Evolutionary conservation across 2,329 filamentous ascomycete genomes (phyloP).

Genomic region (Phyllosticta citribraziliensis): DNA sequence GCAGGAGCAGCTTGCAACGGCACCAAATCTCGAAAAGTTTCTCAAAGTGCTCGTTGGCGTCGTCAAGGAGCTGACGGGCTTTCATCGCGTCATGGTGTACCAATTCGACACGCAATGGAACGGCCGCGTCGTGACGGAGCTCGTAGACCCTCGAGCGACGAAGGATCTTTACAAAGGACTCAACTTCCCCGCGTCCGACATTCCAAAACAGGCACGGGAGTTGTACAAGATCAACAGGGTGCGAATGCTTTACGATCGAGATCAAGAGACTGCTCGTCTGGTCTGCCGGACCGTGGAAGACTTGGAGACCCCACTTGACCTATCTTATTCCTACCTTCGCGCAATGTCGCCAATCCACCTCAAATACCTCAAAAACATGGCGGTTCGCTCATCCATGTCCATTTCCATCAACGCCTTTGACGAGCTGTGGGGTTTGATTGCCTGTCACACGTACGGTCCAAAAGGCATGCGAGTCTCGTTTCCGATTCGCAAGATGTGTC

Average conservation of each 20-base stretch:
- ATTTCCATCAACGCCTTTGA: slow-evolving; percentile 82
- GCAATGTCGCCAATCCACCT: slow-evolving; percentile 87
- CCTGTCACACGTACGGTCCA: slow-evolving; percentile 70
- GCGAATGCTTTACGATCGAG: slow-evolving; percentile 74
- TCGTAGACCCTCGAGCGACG: slow-evolving; percentile 70
- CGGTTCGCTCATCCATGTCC: slow-evolving; percentile 87
- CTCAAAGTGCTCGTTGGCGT: slow-evolving; percentile 76
- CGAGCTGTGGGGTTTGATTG: slow-evolving; percentile 80
- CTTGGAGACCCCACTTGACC: slow-evolving; percentile 64
- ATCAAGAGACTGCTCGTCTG: slow-evolving; percentile 67
- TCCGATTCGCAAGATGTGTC: slow-evolving; percentile 85
- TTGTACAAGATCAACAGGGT: slow-evolving; percentile 87
- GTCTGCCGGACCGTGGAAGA: slow-evolving; percentile 70
- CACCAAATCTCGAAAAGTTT: slow-evolving; percentile 60
- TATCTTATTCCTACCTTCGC: slow-evolving; percentile 74
- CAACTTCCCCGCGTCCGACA: slow-evolving; percentile 82
- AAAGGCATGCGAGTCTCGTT: slow-evolving; percentile 86
- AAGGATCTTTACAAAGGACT: slow-evolving; percentile 79
- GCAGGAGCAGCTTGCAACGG: slow-evolving; percentile 72
- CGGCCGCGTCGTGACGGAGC: slow-evolving; percentile 76
- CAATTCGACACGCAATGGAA: slow-evolving; percentile 80
- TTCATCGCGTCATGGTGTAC: slow-evolving; percentile 88
- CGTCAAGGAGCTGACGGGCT: slow-evolving; percentile 80
- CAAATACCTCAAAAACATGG: slow-evolving; percentile 83
- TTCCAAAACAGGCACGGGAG: slow-evolving; percentile 76